Evolutionary conservation across 306 rosid species (phyloP).

Genomic region (Hippophae rhamnoides): DNA sequence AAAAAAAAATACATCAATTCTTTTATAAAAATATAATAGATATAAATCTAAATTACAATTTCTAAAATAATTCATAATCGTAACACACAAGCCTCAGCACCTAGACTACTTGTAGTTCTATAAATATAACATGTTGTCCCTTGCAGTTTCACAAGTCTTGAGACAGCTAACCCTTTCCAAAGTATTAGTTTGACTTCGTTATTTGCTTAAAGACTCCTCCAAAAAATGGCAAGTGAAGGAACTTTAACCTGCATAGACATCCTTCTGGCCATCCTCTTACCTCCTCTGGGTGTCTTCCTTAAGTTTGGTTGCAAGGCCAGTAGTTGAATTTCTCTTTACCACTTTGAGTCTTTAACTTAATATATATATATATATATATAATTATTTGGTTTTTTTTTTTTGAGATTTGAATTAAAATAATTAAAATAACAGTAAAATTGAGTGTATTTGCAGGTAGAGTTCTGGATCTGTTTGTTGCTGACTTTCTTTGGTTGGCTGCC

Average conservation of each 20-base stretch:
- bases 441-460: slow-evolving; percentile 43
- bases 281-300: slow-evolving; percentile 91
- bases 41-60: too few species aligned
- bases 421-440: not conserved
- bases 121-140: too few species aligned
- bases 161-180: too few species aligned
- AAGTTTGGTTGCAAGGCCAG: slow-evolving; percentile 59
- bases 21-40: too few species aligned
- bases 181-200: too few species aligned
- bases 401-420: not conserved
- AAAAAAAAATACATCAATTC: too few species aligned
- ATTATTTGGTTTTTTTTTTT: not conserved
- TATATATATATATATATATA: not conserved
- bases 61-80: too few species aligned
- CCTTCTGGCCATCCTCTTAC: slow-evolving; percentile 62
- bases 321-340: not conserved
- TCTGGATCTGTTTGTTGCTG: slow-evolving; percentile 78
- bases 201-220: too few species aligned
- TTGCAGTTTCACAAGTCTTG: too few species aligned
- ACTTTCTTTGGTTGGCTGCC: slow-evolving; percentile 61
- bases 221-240: slow-evolving; percentile 32
- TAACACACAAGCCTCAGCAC: too few species aligned
- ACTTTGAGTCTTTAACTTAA: not conserved
- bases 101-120: too few species aligned
- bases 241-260: slow-evolving; percentile 55